Conservation (phyloP, 768 basidiomycete genomes). For the Austroboletus eburneus region DNA sequence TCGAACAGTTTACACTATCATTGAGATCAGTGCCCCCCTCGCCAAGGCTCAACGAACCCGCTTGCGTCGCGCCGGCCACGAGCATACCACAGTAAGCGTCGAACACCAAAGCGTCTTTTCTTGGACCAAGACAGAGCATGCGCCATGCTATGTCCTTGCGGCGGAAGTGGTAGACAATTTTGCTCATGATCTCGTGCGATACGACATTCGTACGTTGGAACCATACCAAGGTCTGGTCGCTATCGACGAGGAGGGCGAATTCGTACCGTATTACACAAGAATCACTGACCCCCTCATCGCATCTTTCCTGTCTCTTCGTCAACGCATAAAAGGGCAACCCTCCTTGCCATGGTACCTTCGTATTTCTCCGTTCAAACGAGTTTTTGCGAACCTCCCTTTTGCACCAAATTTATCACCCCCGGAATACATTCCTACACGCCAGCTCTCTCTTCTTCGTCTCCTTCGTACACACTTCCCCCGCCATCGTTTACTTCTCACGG, state of each 20-base stretch:
- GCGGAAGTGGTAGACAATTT: slow-evolving; percentile 99
- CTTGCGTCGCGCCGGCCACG: slow-evolving; percentile 42
- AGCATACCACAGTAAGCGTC: slow-evolving; percentile 51
- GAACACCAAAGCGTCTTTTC: slow-evolving; percentile 80
- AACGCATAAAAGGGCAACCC: slow-evolving; percentile 51
- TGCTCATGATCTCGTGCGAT: slow-evolving; percentile 91
- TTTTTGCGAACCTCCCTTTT: slow-evolving; percentile 77
- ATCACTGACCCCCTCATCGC: slow-evolving; percentile 81
- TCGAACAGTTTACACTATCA: slow-evolving; percentile 87
- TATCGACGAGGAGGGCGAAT: slow-evolving; percentile 77
- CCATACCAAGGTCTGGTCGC: slow-evolving; percentile 84
- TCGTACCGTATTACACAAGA: slow-evolving; percentile 75
- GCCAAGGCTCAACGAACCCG: slow-evolving; percentile 66
- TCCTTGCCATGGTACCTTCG: slow-evolving; percentile 54
- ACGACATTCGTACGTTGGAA: slow-evolving; percentile 71
- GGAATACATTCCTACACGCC: slow-evolving; percentile 91
- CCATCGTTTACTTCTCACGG: slow-evolving; percentile 91
- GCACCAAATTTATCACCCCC: slow-evolving; percentile 83
- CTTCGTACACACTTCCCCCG: slow-evolving; percentile 83
- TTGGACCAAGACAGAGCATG: slow-evolving; percentile 69
- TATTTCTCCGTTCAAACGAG: slow-evolving; percentile 53
- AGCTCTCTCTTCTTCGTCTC: slow-evolving; percentile 77
- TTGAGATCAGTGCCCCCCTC: slow-evolving; percentile 86
- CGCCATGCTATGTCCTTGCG: slow-evolving; percentile 90
- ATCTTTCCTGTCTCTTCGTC: slow-evolving; percentile 71